These are phyloP conservation scores for Penicillium olsonii DNA, from an alignment of 2,329 filamentous ascomycete genomes.

Conservation along the genomic window DNA sequence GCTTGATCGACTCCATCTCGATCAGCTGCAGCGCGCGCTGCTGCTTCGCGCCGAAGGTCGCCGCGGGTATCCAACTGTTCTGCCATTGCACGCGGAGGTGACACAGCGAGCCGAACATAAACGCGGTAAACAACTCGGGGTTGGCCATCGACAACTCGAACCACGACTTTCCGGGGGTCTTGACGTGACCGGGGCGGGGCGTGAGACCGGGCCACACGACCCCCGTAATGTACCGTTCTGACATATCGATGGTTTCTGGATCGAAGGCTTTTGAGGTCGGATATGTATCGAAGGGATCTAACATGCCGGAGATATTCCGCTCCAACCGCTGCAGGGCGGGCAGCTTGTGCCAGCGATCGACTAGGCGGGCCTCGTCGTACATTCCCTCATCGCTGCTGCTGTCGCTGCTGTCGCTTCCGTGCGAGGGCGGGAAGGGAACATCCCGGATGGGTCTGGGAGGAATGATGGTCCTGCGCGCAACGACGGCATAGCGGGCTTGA, in stretches of 20 bases:
- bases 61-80: slow-evolving; percentile 24
- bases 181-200: slow-evolving; percentile 8
- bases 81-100: slow-evolving; percentile 35
- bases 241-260: slow-evolving; percentile 24
- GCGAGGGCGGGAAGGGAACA: slow-evolving; percentile 10
- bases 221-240: slow-evolving; percentile 25
- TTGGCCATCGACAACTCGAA: slow-evolving; percentile 33
- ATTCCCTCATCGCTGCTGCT: slow-evolving; percentile 14
- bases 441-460: not conserved
- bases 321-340: slow-evolving; percentile 24
- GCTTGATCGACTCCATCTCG: slow-evolving; percentile 37
- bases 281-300: slow-evolving; percentile 34
- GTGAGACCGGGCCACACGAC: slow-evolving; percentile 33
- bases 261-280: slow-evolving; percentile 23
- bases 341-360: slow-evolving; percentile 5
- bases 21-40: slow-evolving; percentile 26
- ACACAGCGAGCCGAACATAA: slow-evolving; percentile 34
- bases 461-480: slow-evolving; percentile 5
- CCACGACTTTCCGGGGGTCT: slow-evolving; percentile 23
- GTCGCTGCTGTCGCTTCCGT: slow-evolving; percentile 21
- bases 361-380: not conserved
- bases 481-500: slow-evolving; percentile 6
- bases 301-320: slow-evolving; percentile 17
- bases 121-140: slow-evolving; percentile 32
- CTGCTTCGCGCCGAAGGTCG: slow-evolving; percentile 23